These are phyloP conservation scores for Perilla frutescens DNA, from an alignment of 257 asterid genomes.

Conservation along the genomic window DNA sequence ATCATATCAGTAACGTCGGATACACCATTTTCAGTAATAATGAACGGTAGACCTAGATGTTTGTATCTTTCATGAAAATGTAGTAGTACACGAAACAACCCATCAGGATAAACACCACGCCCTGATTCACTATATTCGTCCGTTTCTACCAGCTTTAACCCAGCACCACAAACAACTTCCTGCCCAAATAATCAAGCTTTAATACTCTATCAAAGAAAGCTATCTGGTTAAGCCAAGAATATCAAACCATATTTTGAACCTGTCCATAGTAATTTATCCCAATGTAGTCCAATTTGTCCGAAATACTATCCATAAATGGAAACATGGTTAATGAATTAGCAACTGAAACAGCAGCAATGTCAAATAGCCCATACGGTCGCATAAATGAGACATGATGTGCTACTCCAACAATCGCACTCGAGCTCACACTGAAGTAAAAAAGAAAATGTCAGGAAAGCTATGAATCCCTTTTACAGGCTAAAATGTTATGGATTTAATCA, in stretches of 20 bases:
- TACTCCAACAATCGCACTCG: constrained; percentile 74
- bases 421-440: constrained; percentile 50
- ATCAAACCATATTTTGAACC: constrained; percentile 43
- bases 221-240: not conserved
- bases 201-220: constrained; percentile 18
- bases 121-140: constrained; percentile 99
- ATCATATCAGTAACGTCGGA: constrained; percentile 89
- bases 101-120: constrained; percentile 97
- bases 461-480: not conserved
- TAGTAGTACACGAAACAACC: constrained; percentile 76
- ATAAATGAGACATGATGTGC: constrained; percentile 94
- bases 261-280: constrained; percentile 98
- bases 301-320: constrained; percentile 74
- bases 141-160: constrained; percentile 79
- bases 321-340: constrained; percentile 70
- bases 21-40: constrained; percentile 87
- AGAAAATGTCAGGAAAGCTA: constrained; percentile 9
- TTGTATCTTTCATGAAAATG: constrained; percentile 89
- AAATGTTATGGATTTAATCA: not conserved
- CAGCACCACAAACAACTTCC: constrained; percentile 87
- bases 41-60: constrained; percentile 69
- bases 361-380: constrained; percentile 94
- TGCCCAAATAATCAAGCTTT: constrained; percentile 45
- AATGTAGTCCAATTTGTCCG: constrained; percentile 81
- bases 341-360: constrained; percentile 75